These are phyloP conservation scores for Cyclocybe cylindracea DNA, from an alignment of 768 basidiomycete genomes.

Conservation along the genomic window DNA sequence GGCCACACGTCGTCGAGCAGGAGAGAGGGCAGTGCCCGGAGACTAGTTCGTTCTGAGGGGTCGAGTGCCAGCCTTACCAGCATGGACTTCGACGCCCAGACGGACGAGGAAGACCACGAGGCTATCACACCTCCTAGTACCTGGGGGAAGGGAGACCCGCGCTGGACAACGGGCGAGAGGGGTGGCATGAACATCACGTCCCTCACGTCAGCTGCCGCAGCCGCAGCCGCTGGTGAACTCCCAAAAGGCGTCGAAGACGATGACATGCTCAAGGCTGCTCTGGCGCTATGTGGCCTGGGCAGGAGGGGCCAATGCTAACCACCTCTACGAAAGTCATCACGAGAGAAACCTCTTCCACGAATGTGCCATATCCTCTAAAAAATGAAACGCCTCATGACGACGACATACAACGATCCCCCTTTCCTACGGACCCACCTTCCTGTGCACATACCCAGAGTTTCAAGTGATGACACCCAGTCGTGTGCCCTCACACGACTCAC, in stretches of 20 bases:
- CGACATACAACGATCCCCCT: too few relatives aligned
- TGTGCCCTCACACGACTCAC: too few relatives aligned
- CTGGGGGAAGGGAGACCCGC: constrained; percentile 40
- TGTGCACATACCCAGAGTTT: too few relatives aligned
- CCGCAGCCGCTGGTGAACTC: constrained; percentile 6
- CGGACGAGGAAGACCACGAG: constrained; percentile 68
- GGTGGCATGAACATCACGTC: constrained; percentile 16
- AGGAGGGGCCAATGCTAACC: too few relatives aligned
- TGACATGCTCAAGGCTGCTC: constrained; percentile 70
- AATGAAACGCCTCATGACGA: too few relatives aligned
- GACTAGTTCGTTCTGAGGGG: constrained; percentile 8
- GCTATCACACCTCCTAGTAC: constrained; percentile 65
- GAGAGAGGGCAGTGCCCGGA: background rate
- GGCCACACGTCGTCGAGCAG: background rate
- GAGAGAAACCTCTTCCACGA: too few relatives aligned
- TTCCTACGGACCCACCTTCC: too few relatives aligned
- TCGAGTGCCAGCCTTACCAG: background rate
- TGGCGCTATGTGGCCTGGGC: constrained; percentile 63
- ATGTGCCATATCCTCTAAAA: too few relatives aligned
- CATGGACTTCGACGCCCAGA: constrained; percentile 28
- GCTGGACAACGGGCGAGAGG: constrained; percentile 33
- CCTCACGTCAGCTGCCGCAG: constrained; percentile 8
- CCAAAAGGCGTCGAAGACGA: constrained; percentile 46
- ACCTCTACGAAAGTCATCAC: too few relatives aligned
- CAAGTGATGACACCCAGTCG: too few relatives aligned